Percentiles rank a stretch among this genome's conserved stretches.
Evolutionary conservation across 2,329 filamentous ascomycete species (phyloP).

Genomic region (Talaromyces sp.): DNA sequence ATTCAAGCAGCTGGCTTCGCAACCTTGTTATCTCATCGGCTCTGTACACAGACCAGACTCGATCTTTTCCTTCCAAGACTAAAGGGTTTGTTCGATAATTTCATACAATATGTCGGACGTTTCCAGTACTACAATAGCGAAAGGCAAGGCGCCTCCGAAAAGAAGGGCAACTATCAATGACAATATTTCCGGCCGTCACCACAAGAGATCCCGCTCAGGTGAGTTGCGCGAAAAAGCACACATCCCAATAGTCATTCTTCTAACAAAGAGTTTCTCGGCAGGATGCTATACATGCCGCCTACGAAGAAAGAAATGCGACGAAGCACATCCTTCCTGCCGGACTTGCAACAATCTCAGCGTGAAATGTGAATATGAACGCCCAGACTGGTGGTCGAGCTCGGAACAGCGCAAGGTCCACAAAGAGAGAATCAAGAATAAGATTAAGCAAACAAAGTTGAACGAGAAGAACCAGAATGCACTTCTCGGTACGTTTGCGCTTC

Average conservation of each 20-base stretch:
- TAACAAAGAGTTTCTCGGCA: conserved; percentile 27
- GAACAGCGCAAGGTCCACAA: conserved; percentile 83
- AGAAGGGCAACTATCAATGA: not conserved
- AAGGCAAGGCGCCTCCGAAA: not conserved
- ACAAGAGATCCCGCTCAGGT: conserved; percentile 93
- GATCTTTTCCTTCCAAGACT: too few species aligned
- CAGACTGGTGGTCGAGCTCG: conserved; percentile 95
- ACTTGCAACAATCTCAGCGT: conserved; percentile 72
- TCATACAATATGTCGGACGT: not conserved
- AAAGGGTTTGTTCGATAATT: too few species aligned
- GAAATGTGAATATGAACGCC: conserved; percentile 91
- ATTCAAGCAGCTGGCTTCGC: too few species aligned
- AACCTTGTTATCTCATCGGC: too few species aligned
- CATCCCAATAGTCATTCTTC: too few species aligned
- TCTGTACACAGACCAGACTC: too few species aligned
- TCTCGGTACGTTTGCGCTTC: too few species aligned
- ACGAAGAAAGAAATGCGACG: conserved; percentile 67
- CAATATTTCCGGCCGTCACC: conserved; percentile 62
- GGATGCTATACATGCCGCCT: conserved; percentile 67
- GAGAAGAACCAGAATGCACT: conserved; percentile 69
- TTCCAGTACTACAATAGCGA: not conserved
- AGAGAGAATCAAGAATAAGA: conserved; percentile 93
- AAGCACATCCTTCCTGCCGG: conserved; percentile 61
- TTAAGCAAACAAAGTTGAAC: conserved; percentile 91
- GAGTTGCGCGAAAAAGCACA: conserved; percentile 24